Evolutionary conservation across 306 rosid genomes (phyloP), one percentile per base, ranked within the genome.

Genomic region (Inga oerstediana): DNA sequence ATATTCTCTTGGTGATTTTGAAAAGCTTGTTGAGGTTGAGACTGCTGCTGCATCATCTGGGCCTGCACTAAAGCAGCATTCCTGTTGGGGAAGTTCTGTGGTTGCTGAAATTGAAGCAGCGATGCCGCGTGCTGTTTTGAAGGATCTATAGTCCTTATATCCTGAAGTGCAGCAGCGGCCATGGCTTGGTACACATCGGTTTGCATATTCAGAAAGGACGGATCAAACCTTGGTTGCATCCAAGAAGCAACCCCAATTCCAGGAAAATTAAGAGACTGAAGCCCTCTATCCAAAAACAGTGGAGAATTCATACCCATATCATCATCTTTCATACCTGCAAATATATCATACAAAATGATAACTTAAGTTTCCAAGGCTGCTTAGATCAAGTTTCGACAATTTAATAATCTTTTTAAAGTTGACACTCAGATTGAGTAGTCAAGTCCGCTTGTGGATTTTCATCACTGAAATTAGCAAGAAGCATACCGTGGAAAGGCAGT

Each of bases 91-190:
- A 92, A 86, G 88, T 83, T 91, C 83, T 86, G 95, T 35, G 90
- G 84, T 79, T 89, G 98, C 86, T 95, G 99, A 82, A 93, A 96
- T 61, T 94, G 98, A 83, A 91, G 87, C 61, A 90, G 90, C 32
- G 97, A 91, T 41, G 90, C 71, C 43, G 95, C 84, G 39, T 86
- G 83, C 66, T 89, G 82, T 82, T 92, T 91, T 35, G 98, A 89
- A 80, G 94, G 97, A 84, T 94, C 97, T 8, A 88, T 65, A 4
- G 83, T 82, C 88, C 99, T 89, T 90, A 91, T 93, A 77, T 96
- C 99, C 86, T 94, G 99, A 75, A 92, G 93, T 20, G 98, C 97
- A 62, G 98, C 93, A 71, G 99, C 92, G 64, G 98, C 97, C 87
- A 91, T 93, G 62, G 97, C 95, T 83, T 96, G 99, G 85, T 92